Evolutionary conservation across 2,329 filamentous ascomycete genomes (phyloP).

Genomic region (Alternaria gansuensis): DNA sequence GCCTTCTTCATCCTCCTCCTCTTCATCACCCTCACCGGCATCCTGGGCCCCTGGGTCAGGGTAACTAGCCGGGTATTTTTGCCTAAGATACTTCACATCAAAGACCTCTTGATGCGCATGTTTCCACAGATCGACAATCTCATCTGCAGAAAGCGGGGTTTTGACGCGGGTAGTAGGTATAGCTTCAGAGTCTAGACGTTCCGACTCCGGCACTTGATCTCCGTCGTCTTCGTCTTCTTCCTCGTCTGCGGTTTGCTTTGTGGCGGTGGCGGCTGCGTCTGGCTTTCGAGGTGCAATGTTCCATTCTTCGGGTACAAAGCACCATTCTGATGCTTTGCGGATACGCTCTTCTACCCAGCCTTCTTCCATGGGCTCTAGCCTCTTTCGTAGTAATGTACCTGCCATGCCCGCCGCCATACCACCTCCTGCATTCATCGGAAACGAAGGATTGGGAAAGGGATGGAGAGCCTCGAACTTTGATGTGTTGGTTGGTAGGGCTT

Average conservation of each 20-base stretch:
- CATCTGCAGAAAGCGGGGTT: constrained; percentile 31
- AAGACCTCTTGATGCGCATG: constrained; percentile 33
- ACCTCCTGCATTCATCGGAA: constrained; percentile 25
- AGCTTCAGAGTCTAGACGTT: constrained; percentile 23
- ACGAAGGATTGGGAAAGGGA: constrained; percentile 39
- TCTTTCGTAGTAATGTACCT: constrained; percentile 39
- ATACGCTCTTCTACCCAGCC: constrained; percentile 44
- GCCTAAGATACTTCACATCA: constrained; percentile 26
- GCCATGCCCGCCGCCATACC: constrained; percentile 33
- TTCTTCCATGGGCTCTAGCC: constrained; percentile 38
- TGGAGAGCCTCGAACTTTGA: constrained; percentile 31
- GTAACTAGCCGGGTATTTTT: constrained; percentile 18
- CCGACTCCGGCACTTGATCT: constrained; percentile 17
- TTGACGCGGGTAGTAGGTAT: constrained; percentile 29
- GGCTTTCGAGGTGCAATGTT: constrained; percentile 35
- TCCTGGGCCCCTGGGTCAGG: constrained; percentile 16
- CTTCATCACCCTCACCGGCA: constrained; percentile 22
- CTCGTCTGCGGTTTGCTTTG: constrained; percentile 22
- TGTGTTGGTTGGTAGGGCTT: constrained; percentile 19
- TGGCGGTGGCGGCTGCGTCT: not conserved
- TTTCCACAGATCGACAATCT: constrained; percentile 35
- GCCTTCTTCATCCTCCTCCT: constrained; percentile 27
- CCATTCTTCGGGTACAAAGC: constrained; percentile 44
- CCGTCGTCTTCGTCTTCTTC: constrained; percentile 25
- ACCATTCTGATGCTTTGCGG: constrained; percentile 41